Evolutionary conservation across 192 early-diverging fungal species (phyloP).

Genomic region (Diversispora epigaea): DNA sequence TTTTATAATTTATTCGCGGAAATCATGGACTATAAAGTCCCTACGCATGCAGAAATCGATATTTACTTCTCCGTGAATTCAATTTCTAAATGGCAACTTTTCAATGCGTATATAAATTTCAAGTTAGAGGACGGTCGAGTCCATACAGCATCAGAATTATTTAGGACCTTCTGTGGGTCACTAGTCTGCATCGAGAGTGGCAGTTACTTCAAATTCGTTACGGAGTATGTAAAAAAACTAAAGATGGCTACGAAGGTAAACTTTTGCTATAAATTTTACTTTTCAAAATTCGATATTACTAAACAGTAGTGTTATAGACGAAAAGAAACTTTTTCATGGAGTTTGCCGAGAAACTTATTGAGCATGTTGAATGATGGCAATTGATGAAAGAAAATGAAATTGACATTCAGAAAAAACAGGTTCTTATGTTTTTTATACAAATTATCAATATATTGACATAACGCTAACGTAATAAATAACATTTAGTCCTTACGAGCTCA

Average conservation of each 20-base stretch:
- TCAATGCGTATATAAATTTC: conserved; percentile 25
- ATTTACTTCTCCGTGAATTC: conserved; percentile 12
- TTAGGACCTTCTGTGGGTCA: conserved; percentile 21
- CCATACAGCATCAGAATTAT: conserved; percentile 21
- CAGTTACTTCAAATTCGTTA: conserved; percentile 25
- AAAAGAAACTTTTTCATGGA: conserved; percentile 28
- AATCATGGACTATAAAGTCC: conserved; percentile 22
- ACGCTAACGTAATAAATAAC: conserved; percentile 24
- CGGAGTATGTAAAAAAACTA: conserved; percentile 22
- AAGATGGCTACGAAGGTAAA: conserved; percentile 25
- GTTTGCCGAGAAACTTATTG: conserved; percentile 26
- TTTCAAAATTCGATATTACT: conserved; percentile 21
- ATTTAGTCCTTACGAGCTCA: conserved; percentile 15
- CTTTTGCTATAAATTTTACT: conserved; percentile 27
- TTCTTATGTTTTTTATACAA: conserved; percentile 25
- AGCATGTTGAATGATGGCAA: conserved; percentile 7
- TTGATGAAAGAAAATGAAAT: conserved; percentile 14
- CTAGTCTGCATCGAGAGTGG: conserved; percentile 4
- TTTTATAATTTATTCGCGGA: background rate
- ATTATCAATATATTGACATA: conserved; percentile 18
- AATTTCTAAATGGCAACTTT: conserved; percentile 24
- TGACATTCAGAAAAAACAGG: conserved; percentile 28
- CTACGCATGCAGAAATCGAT: conserved; percentile 27
- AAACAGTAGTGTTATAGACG: conserved; percentile 30
- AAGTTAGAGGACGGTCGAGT: conserved; percentile 23